Evolutionary conservation across 305 asterid species (phyloP), one percentile per base, ranked within the genome.

Genomic region (Caryopteris hybrid): DNA sequence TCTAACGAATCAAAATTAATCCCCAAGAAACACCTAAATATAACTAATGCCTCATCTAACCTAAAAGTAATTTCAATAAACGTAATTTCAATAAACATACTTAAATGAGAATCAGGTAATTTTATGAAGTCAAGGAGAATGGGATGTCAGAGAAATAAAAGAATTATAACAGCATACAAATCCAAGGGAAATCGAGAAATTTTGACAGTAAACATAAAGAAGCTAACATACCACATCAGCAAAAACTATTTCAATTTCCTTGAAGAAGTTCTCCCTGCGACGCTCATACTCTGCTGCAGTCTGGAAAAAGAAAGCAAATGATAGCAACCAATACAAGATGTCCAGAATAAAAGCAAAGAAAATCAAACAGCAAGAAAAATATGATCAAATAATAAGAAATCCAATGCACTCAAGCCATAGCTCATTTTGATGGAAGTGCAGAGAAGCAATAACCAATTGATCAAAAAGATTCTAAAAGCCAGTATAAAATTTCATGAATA

Each of bases 221-320:
- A 60, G 61, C 42, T 23, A 62, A 11, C 82, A 27, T 88, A 91
- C 97, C 91, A 91, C 97, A 67, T 91, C 97, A 38, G 95, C 95
- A 57, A 75, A 68, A 46, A 88, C 96, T 68, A 91, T 71, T 81
- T 88, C 97, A 48, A 88, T 71, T 85, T 91, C 97, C 2, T 91
- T 88, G 87, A 88, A 91, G 52, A 91, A 91, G 84, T 91, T 86
- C 56, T 91, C 97, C 83, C 81, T 80, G 74, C 97, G 89, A 1
- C 89, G 84, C 69, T 81, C 84, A 61, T 91, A 91, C 73, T 91
- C 97, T 55, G 96, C 97, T 62, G 96, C 95, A 68, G 97, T 86
- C 96, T 91, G 83, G 18, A 76, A 33, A 70, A 51, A 71, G 4
- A 63, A 43, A 65, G 46, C 1, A 64, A 60, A 64, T 54, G 11